These are phyloP conservation scores for Erythrobasidium yunnanense DNA, from an alignment of 768 basidiomycete genomes.

Conservation along the genomic window DNA sequence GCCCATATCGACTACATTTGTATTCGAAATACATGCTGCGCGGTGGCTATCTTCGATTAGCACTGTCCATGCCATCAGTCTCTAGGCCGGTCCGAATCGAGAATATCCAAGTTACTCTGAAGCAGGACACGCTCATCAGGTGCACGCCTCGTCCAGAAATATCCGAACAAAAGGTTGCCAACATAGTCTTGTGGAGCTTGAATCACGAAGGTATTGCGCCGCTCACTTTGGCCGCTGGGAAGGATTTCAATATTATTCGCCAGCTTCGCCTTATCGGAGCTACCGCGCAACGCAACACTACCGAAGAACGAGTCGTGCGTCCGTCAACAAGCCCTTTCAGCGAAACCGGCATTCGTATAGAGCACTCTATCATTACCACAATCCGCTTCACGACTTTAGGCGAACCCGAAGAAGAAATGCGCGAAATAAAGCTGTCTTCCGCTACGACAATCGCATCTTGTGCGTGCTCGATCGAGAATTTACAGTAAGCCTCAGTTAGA, in stretches of 20 bases:
- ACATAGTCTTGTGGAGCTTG: constrained; percentile 14
- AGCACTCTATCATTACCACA: not conserved
- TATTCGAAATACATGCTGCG: constrained; percentile 10
- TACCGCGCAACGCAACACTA: too few relatives aligned
- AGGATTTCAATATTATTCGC: constrained; percentile 1
- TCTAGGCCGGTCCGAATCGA: not conserved
- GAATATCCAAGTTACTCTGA: not conserved
- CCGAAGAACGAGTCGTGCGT: not conserved
- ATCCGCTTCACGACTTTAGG: constrained; percentile 3
- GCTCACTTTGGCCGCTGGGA: not conserved
- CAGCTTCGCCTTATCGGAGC: not conserved
- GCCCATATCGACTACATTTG: not conserved
- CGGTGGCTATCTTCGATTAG: constrained; percentile 11
- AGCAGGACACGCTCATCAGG: not conserved
- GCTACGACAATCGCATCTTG: constrained; percentile 1
- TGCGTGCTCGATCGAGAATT: constrained; percentile 5
- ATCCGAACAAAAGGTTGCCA: not conserved
- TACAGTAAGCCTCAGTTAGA: not conserved
- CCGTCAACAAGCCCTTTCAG: constrained; percentile 1
- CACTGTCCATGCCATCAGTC: constrained; percentile 1
- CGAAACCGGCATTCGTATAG: constrained; percentile 12
- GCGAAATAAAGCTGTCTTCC: constrained; percentile 14
- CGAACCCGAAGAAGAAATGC: not conserved
- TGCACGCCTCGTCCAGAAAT: constrained; percentile 3
- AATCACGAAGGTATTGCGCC: constrained; percentile 3